Percentiles rank a stretch among this genome's conserved stretches.
These are phyloP conservation scores for Aspergillus bertholletiae DNA, from an alignment of 495 filamentous ascomycete genomes.

Conservation along the genomic window DNA sequence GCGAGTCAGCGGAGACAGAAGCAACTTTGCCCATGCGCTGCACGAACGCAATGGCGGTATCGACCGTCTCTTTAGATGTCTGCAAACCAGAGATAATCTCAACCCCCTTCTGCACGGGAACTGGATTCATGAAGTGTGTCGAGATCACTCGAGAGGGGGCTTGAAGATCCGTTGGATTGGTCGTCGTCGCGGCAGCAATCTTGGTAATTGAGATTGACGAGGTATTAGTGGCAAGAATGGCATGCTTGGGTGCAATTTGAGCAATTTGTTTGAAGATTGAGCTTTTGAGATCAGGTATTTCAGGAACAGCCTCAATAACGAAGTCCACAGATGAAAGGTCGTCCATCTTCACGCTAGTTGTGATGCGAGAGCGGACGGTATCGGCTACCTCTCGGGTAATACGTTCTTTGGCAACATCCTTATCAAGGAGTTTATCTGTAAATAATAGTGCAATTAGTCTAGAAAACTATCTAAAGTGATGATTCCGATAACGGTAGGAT, in stretches of 20 bases:
- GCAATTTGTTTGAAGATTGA: slow-evolving; percentile 85
- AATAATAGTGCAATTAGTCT: not conserved
- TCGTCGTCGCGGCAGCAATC: slow-evolving; percentile 81
- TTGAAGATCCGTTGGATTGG: slow-evolving; percentile 71
- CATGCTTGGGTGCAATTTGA: slow-evolving; percentile 76
- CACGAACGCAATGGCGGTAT: slow-evolving; percentile 82
- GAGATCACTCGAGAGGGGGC: slow-evolving; percentile 85
- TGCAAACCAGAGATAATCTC: slow-evolving; percentile 95
- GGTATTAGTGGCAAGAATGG: slow-evolving; percentile 95
- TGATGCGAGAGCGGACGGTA: slow-evolving; percentile 62
- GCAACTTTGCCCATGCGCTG: slow-evolving; percentile 90
- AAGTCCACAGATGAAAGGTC: slow-evolving; percentile 87
- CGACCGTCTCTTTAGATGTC: slow-evolving; percentile 76
- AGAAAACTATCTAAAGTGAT: not conserved
- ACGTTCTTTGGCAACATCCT: slow-evolving; percentile 81
- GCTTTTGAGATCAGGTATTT: slow-evolving; percentile 83
- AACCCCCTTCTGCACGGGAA: slow-evolving; percentile 94
- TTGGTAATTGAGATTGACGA: slow-evolving; percentile 96
- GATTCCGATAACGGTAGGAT: not conserved
- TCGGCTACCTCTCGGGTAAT: slow-evolving; percentile 77
- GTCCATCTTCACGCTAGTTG: slow-evolving; percentile 68
- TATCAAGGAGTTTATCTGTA: slow-evolving; percentile 83
- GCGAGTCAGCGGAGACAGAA: slow-evolving; percentile 80
- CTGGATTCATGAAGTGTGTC: slow-evolving; percentile 99
- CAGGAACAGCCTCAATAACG: slow-evolving; percentile 95